Evolutionary conservation across 2,329 filamentous ascomycete genomes (phyloP).

Genomic region (Colletotrichum sp.): DNA sequence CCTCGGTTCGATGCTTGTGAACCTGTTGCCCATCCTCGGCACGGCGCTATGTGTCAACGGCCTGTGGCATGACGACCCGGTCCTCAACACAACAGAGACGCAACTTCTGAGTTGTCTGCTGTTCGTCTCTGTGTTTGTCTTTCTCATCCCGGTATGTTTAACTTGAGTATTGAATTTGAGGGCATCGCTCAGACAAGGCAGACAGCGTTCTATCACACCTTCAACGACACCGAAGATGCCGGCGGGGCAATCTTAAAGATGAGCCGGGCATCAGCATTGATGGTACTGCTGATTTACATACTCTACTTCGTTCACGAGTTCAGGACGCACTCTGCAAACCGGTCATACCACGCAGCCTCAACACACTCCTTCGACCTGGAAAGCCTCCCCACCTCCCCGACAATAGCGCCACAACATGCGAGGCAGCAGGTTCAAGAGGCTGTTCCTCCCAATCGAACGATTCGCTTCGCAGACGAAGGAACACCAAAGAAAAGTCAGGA

Average conservation of each 20-base stretch:
- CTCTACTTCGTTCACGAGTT: constrained; percentile 80
- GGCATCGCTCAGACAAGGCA: constrained; percentile 13
- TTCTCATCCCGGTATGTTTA: constrained; percentile 38
- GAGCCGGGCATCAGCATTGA: constrained; percentile 78
- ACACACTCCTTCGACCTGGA: neutral
- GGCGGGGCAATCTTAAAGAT: constrained; percentile 71
- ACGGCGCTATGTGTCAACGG: constrained; percentile 77
- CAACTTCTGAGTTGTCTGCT: constrained; percentile 40
- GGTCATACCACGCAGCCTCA: constrained; percentile 55
- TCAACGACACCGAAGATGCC: constrained; percentile 61
- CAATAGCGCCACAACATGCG: neutral
- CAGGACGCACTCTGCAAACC: constrained; percentile 58
- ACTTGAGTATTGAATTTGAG: neutral
- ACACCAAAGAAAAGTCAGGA: neutral
- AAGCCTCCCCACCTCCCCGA: neutral
- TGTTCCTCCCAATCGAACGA: constrained; percentile 25
- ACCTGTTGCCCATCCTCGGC: constrained; percentile 75
- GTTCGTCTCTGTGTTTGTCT: constrained; percentile 42
- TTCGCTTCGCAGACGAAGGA: constrained; percentile 32
- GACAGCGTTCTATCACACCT: constrained; percentile 53
- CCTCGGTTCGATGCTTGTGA: constrained; percentile 79
- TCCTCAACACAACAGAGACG: constrained; percentile 33
- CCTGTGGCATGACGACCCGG: constrained; percentile 69
- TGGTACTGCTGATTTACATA: constrained; percentile 74
- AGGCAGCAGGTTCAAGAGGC: neutral